Evolutionary conservation across 1,284 basidiomycete species (phyloP), one percentile per base, ranked within the genome.

Genomic region (Rhizoctonia solani): DNA sequence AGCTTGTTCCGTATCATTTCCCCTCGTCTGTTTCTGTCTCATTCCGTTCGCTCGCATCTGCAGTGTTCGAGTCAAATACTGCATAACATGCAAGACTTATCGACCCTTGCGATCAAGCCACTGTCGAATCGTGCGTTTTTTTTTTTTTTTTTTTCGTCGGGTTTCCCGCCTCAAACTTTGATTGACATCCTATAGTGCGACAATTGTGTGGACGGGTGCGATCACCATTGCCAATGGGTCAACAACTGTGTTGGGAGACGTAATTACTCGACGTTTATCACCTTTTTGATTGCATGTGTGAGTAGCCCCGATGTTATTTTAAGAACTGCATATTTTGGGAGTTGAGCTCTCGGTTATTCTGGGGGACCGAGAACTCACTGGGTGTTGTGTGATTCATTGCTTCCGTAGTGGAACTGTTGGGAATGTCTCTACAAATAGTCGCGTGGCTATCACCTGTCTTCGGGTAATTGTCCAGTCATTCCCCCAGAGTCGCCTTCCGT

Each of bases 201-300:
- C 72, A 96, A 97, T 75, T 97, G 95, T 74, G 91, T 96, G 23
- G 94, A 96, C 72, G 89, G 88, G 23, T 88, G 86, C 73, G 89
- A 95, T 74, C 93, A 95, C 74, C 93, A 96, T 77, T 97, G 95
- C 72, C 91, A 94, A 72, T 97, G 94, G 87, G 86, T 97, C 34
- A 95, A 96, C 77, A 95, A 93, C 74, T 97, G 94, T 74, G 83
- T 98, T 50, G 94, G 95, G 2, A 85, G 90, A 55, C 87, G 93
- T 54, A 97, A 96, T 76, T 97, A 98, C 77, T 90, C 92, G 25
- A 84, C 88, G 23, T 98, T 98, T 78, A 87, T 95, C 71, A 85
- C 85, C 1, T 86, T 94, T 72, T 81, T 97, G 29, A 76, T 87
- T 54, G 83, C 85, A 37, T 83, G 85, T 9, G 90, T 93, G 75